Conservation (phyloP, 176 grass and related monocot species). For the Themeda triandra region DNA sequence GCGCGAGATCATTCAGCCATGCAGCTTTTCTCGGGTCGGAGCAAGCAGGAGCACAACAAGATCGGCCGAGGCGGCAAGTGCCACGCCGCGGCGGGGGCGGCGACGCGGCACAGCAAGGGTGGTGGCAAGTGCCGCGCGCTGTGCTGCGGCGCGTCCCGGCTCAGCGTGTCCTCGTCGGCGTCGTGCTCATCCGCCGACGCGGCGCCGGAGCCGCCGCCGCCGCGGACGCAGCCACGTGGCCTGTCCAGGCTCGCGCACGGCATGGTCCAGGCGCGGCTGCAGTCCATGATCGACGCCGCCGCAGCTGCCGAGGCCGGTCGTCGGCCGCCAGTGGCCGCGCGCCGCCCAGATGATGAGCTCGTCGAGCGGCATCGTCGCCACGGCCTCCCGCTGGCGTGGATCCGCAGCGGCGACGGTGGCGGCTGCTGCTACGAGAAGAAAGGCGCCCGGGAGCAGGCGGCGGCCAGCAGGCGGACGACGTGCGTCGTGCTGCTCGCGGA, state of each 20-base stretch:
- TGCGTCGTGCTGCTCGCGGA: slow-evolving; percentile 73
- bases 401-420: not conserved
- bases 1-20: not conserved
- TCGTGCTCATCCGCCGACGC: slow-evolving; percentile 43
- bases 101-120: slow-evolving; percentile 6
- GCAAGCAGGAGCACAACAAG: slow-evolving; percentile 37
- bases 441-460: not conserved
- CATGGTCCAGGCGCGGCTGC: slow-evolving; percentile 72
- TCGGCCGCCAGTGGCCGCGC: not conserved
- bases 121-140: slow-evolving; percentile 50
- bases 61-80: not conserved
- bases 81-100: not conserved
- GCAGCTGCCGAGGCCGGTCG: slow-evolving; percentile 11
- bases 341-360: not conserved
- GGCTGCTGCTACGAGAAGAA: slow-evolving; percentile 3
- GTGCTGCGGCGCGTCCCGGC: slow-evolving; percentile 59
- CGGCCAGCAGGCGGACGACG: slow-evolving; percentile 5
- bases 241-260: slow-evolving; percentile 60
- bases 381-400: slow-evolving; percentile 12
- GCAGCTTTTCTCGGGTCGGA: slow-evolving; percentile 48
- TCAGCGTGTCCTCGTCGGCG: slow-evolving; percentile 55
- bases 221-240: not conserved
- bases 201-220: not conserved
- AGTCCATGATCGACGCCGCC: slow-evolving; percentile 53
- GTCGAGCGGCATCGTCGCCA: not conserved